Conservation (phyloP, 2,329 filamentous ascomycete genomes). For the Tolypocladium nubicola region DNA sequence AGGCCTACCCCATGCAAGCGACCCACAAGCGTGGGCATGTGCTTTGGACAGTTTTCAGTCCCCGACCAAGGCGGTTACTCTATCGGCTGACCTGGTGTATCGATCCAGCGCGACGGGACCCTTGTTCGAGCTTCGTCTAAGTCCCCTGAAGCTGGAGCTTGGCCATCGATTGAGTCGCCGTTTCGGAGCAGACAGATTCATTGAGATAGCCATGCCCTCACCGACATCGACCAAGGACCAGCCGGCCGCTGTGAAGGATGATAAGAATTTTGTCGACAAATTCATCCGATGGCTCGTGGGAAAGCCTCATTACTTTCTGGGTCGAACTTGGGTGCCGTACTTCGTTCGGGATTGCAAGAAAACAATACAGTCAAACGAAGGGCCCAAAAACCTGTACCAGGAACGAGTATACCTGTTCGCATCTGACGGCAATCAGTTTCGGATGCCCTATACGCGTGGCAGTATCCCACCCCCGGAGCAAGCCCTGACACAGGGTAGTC, state of each 20-base stretch:
- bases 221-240: conserved; percentile 17
- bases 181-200: conserved; percentile 47
- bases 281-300: conserved; percentile 18
- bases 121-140: conserved; percentile 34
- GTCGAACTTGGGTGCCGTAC: conserved; percentile 37
- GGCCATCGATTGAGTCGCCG: conserved; percentile 41
- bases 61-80: conserved; percentile 25
- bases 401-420: conserved; percentile 42
- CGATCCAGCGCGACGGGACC: conserved; percentile 23
- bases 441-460: background rate
- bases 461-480: conserved; percentile 13
- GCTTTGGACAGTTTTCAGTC: conserved; percentile 26
- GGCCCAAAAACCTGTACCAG: conserved; percentile 12
- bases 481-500: conserved; percentile 7
- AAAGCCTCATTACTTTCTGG: conserved; percentile 29
- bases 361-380: conserved; percentile 21
- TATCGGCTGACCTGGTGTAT: conserved; percentile 31
- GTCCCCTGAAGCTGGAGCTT: conserved; percentile 36
- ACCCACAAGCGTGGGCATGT: conserved; percentile 32
- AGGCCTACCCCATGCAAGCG: conserved; percentile 35
- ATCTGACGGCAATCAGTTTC: conserved; percentile 35
- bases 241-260: conserved; percentile 17
- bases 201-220: conserved; percentile 43
- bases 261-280: conserved; percentile 18
- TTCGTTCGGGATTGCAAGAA: conserved; percentile 30